phyloP scores from a whole-genome alignment of 1,284 basidiomycete species.

The Irpex sp. region DNA sequence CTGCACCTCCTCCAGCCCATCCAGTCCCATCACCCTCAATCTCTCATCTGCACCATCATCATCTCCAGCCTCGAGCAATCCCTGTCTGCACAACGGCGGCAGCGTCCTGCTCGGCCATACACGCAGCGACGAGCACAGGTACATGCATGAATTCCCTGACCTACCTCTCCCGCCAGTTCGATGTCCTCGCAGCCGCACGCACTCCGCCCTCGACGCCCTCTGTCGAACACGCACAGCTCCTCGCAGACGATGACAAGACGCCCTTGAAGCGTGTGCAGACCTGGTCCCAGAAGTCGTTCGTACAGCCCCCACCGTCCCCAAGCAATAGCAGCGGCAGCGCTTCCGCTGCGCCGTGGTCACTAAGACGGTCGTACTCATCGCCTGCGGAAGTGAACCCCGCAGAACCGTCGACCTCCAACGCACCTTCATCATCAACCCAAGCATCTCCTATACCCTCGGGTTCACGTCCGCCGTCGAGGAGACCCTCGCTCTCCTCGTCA shows the following conservation, averaged over 20 bases:
- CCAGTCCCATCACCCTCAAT: background rate
- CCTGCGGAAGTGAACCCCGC: constrained; percentile 32
- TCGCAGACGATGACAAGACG: constrained; percentile 15
- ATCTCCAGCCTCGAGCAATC: background rate
- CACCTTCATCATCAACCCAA: constrained; percentile 12
- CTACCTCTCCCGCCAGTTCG: constrained; percentile 30
- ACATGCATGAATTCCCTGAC: constrained; percentile 30
- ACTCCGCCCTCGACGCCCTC: constrained; percentile 45
- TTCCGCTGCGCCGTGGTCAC: constrained; percentile 13
- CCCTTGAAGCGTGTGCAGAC: constrained; percentile 43
- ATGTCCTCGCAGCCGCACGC: constrained; percentile 28
- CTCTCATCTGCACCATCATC: constrained; percentile 9
- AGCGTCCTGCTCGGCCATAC: constrained; percentile 1
- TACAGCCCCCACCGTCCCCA: constrained; percentile 30
- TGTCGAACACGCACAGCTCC: constrained; percentile 25
- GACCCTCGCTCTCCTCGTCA: constrained; percentile 16
- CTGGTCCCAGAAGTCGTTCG: constrained; percentile 53
- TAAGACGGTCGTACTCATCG: constrained; percentile 48
- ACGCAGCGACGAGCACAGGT: constrained; percentile 1
- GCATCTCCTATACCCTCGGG: background rate
- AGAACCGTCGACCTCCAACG: constrained; percentile 10
- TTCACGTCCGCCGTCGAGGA: constrained; percentile 17
- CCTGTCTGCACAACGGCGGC: background rate
- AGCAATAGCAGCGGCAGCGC: constrained; percentile 1
- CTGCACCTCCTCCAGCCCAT: background rate